Evolutionary conservation across 129 eudicot species (phyloP).

Genomic region (Kitagawia praeruptora): DNA sequence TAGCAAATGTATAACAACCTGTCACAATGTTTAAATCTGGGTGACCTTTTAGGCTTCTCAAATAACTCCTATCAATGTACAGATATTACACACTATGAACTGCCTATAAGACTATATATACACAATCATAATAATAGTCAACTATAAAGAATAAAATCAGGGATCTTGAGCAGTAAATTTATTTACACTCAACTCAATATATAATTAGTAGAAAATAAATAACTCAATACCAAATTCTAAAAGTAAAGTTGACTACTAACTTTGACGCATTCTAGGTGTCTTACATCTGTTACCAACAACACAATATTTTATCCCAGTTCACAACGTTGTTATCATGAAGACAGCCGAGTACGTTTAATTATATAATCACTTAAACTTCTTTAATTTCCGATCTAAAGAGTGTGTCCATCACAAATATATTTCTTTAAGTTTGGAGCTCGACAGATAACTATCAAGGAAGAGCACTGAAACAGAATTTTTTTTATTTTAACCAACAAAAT

Average conservation of each 20-base stretch:
- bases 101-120: neutral
- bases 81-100: neutral
- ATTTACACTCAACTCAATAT: neutral
- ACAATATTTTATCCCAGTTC: neutral
- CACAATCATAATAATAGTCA: neutral
- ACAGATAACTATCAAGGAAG: neutral
- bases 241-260: neutral
- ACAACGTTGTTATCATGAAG: neutral
- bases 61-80: neutral
- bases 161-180: neutral
- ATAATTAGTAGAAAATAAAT: neutral
- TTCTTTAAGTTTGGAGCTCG: neutral
- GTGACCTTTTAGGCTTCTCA: neutral
- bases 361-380: neutral
- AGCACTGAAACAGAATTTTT: neutral
- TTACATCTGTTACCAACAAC: neutral
- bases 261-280: neutral
- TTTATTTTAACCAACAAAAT: neutral
- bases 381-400: neutral
- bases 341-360: neutral
- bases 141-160: neutral
- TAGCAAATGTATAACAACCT: neutral
- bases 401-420: neutral
- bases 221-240: neutral
- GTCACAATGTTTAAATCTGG: neutral